These are phyloP conservation scores for Phlyctochytrium planicorne DNA, from an alignment of 192 early-diverging fungal species.

Conservation along the genomic window DNA sequence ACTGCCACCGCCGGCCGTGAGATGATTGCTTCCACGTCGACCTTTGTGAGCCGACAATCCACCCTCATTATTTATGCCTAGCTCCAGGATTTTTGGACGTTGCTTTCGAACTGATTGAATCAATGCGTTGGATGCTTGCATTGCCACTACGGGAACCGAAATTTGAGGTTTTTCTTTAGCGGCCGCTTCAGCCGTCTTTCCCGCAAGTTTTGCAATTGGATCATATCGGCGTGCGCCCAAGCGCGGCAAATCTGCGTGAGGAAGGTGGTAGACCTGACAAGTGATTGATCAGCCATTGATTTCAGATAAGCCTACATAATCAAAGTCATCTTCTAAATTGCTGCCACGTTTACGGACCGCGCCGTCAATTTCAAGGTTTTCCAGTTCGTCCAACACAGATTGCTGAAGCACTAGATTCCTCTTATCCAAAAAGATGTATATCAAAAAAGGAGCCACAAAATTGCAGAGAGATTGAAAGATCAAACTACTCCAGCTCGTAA, in stretches of 20 bases:
- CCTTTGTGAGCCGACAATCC: too few relatives aligned
- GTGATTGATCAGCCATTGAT: not conserved
- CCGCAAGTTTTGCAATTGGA: constrained; percentile 28
- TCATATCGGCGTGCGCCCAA: constrained; percentile 34
- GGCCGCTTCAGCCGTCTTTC: not conserved
- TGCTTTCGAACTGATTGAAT: constrained; percentile 21
- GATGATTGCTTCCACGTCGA: constrained; percentile 10
- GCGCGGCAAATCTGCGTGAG: constrained; percentile 38
- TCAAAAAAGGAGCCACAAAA: constrained; percentile 65
- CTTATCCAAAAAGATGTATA: constrained; percentile 59
- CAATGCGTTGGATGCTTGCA: not conserved
- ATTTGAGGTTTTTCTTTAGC: constrained; percentile 9
- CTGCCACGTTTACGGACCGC: constrained; percentile 35
- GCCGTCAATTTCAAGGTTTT: constrained; percentile 46
- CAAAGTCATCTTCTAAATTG: constrained; percentile 53
- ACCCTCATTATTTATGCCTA: constrained; percentile 8
- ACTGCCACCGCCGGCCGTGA: not conserved
- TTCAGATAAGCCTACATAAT: constrained; percentile 30
- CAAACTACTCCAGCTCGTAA: constrained; percentile 66
- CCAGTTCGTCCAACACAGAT: constrained; percentile 50
- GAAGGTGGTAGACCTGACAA: constrained; percentile 44
- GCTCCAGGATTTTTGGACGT: constrained; percentile 12
- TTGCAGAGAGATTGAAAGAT: constrained; percentile 67
- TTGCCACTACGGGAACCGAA: constrained; percentile 21
- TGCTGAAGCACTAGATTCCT: constrained; percentile 48